Percentiles rank a stretch among this genome's conserved stretches.
Conservation (phyloP, 2,329 filamentous ascomycete species). For the Fusarium tricinctum region DNA sequence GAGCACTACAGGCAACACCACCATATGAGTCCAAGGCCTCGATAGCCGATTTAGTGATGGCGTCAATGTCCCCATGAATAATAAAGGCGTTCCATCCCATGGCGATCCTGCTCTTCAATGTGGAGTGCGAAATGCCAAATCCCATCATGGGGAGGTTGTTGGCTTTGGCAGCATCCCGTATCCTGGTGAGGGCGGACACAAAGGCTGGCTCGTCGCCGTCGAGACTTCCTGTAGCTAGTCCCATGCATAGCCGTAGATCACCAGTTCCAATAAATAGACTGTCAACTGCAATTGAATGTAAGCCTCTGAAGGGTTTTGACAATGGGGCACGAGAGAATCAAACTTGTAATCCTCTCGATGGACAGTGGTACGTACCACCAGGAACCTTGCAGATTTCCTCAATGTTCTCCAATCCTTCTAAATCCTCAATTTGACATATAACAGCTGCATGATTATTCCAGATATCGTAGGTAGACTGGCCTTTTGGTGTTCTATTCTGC, state of each 20-base stretch:
- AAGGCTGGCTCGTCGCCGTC: slow-evolving; percentile 2
- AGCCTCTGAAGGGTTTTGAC: not conserved
- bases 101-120: slow-evolving; percentile 11
- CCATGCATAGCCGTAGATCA: slow-evolving; percentile 1
- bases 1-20: not conserved
- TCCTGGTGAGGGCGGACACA: not conserved
- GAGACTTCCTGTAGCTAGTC: slow-evolving; percentile 1
- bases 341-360: too few relatives aligned
- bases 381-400: slow-evolving; percentile 21
- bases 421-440: slow-evolving; percentile 19
- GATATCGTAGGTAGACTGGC: slow-evolving; percentile 12
- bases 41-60: slow-evolving; percentile 1
- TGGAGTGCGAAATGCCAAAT: slow-evolving; percentile 21
- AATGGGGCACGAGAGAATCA: not conserved
- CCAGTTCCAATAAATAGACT: slow-evolving; percentile 6
- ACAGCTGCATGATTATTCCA: slow-evolving; percentile 25
- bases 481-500: not conserved
- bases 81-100: slow-evolving; percentile 29
- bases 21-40: not conserved
- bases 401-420: slow-evolving; percentile 21
- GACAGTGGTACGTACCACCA: not conserved
- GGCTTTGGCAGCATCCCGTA: slow-evolving; percentile 1
- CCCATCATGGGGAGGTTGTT: slow-evolving; percentile 17
- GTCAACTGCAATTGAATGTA: not conserved
- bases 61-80: slow-evolving; percentile 20